Evolutionary conservation across 1,284 basidiomycete species (phyloP).

Genomic region (Trametes hirsuta): DNA sequence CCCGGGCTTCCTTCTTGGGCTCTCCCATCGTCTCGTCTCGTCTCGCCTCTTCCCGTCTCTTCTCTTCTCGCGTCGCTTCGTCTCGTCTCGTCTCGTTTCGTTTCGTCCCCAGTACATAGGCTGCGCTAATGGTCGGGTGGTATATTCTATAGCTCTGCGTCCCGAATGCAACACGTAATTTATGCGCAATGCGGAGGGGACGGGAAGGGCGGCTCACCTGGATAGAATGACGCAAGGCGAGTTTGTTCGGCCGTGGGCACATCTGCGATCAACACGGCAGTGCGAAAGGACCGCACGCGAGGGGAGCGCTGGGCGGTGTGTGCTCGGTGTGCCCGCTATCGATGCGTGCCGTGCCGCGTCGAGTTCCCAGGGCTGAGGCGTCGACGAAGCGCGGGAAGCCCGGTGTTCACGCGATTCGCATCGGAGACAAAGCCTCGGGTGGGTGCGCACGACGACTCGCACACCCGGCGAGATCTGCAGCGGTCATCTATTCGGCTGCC

Average conservation of each 20-base stretch:
- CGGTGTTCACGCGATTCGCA: slow-evolving; percentile 16
- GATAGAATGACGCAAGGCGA: slow-evolving; percentile 13
- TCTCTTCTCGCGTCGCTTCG: background rate
- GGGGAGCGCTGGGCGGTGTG: background rate
- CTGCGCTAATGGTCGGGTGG: slow-evolving; percentile 16
- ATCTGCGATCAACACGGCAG: slow-evolving; percentile 22
- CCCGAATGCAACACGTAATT: slow-evolving; percentile 16
- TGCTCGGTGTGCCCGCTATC: slow-evolving; percentile 1
- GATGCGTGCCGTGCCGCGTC: slow-evolving; percentile 12
- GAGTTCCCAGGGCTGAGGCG: background rate
- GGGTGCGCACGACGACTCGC: background rate
- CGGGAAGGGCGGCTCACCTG: background rate
- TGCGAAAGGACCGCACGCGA: slow-evolving; percentile 15
- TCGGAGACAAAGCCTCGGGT: slow-evolving; percentile 8
- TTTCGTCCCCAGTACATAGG: slow-evolving; percentile 4
- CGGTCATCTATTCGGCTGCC: slow-evolving; percentile 11
- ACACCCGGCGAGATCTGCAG: slow-evolving; percentile 11
- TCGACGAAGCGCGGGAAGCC: slow-evolving; percentile 3
- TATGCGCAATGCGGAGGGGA: slow-evolving; percentile 1
- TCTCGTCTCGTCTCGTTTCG: background rate
- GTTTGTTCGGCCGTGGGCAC: slow-evolving; percentile 3
- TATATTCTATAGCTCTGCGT: slow-evolving; percentile 18
- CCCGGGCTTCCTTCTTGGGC: slow-evolving; percentile 5
- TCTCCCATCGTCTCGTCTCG: background rate
- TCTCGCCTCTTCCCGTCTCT: background rate